Evolutionary conservation across 192 early-diverging fungal genomes (phyloP).

Genomic region (Coemansia biformis): DNA sequence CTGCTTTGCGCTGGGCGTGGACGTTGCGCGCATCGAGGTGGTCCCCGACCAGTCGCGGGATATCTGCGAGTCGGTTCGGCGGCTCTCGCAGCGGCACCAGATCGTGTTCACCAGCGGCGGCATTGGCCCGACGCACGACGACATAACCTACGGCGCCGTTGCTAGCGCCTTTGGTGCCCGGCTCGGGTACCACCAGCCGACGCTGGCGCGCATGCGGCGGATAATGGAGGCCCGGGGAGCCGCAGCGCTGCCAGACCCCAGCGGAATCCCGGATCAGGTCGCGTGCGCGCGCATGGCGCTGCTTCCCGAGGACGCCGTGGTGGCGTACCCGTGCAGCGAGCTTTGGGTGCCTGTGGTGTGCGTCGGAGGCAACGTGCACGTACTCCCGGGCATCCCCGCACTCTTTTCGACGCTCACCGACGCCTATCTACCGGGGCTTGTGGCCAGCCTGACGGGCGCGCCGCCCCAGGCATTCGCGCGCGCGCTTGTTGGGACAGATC

Average conservation of each 20-base stretch:
- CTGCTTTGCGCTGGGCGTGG: slow-evolving; percentile 59
- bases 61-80: slow-evolving; percentile 49
- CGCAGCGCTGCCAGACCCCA: slow-evolving; percentile 21
- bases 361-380: slow-evolving; percentile 55
- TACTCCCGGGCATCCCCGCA: slow-evolving; percentile 64
- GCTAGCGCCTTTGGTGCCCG: slow-evolving; percentile 54
- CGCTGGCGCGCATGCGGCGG: slow-evolving; percentile 53
- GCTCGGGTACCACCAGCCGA: slow-evolving; percentile 53
- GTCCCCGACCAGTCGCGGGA: slow-evolving; percentile 28
- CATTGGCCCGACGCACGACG: slow-evolving; percentile 66
- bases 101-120: slow-evolving; percentile 72
- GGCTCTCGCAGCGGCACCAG: slow-evolving; percentile 48
- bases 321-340: slow-evolving; percentile 45
- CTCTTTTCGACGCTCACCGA: slow-evolving; percentile 51
- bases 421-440: slow-evolving; percentile 21
- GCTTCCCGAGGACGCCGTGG: slow-evolving; percentile 46
- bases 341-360: slow-evolving; percentile 71
- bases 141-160: slow-evolving; percentile 62
- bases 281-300: slow-evolving; percentile 63
- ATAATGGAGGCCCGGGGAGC: slow-evolving; percentile 14
- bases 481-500: slow-evolving; percentile 14
- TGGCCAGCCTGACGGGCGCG: neutral
- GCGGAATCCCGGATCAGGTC: slow-evolving; percentile 19
- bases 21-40: slow-evolving; percentile 54
- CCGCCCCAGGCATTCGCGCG: slow-evolving; percentile 10